These are phyloP conservation scores for Trichoderma guizhouense DNA, from an alignment of 2,329 filamentous ascomycete species.

Conservation along the genomic window DNA sequence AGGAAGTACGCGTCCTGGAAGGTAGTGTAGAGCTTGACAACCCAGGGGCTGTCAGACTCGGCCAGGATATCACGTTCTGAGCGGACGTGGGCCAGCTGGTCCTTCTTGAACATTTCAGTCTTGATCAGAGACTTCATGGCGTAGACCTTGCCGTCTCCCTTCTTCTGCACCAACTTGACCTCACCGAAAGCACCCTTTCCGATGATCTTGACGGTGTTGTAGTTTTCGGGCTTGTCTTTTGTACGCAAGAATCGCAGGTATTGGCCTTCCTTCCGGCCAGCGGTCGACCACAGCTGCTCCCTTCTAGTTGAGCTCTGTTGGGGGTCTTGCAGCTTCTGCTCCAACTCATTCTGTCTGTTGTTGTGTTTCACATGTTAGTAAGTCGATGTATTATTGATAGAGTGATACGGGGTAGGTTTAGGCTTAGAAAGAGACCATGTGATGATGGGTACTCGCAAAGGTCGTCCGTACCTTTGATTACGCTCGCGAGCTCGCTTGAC, in stretches of 20 bases:
- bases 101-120: slow-evolving; percentile 99
- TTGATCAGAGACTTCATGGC: slow-evolving; percentile 98
- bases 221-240: slow-evolving; percentile 90
- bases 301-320: slow-evolving; percentile 72
- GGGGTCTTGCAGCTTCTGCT: slow-evolving; percentile 77
- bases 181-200: slow-evolving; percentile 98
- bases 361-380: not conserved
- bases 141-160: slow-evolving; percentile 94
- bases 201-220: slow-evolving; percentile 95
- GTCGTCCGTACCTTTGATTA: slow-evolving; percentile 72
- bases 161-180: slow-evolving; percentile 95
- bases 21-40: slow-evolving; percentile 96
- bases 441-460: not conserved
- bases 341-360: slow-evolving; percentile 82
- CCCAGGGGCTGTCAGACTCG: slow-evolving; percentile 99
- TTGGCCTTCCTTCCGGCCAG: slow-evolving; percentile 83
- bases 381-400: not conserved
- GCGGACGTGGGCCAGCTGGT: slow-evolving; percentile 94
- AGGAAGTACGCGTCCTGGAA: slow-evolving; percentile 96
- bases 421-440: not conserved
- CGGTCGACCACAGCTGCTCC: slow-evolving; percentile 78
- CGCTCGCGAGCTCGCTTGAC: slow-evolving; percentile 93
- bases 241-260: slow-evolving; percentile 93
- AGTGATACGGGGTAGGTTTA: not conserved
- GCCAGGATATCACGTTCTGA: slow-evolving; percentile 96